A percentile compares a stretch with the other conserved stretches of the same genome.
phyloP scores from a whole-genome alignment of 306 rosid species.

The Sindora glabra region DNA sequence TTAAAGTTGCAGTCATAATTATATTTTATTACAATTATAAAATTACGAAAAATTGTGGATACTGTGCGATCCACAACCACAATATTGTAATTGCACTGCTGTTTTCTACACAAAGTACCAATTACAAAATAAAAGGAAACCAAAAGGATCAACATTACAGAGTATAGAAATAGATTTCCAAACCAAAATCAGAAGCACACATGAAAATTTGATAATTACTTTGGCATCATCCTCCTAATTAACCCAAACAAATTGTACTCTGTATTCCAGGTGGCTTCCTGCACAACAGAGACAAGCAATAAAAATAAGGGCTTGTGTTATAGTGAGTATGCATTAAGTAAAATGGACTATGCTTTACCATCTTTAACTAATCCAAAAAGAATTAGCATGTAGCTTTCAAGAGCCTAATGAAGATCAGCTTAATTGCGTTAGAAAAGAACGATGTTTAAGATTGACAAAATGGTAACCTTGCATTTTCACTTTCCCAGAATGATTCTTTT shows the following conservation, averaged over 20 bases:
- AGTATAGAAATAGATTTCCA: constrained; percentile 6
- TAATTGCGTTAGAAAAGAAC: too few relatives aligned
- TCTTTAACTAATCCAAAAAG: constrained; percentile 87
- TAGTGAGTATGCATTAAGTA: constrained; percentile 13
- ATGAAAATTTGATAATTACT: constrained; percentile 25
- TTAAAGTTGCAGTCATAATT: too few relatives aligned
- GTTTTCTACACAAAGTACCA: constrained; percentile 65
- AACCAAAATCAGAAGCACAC: not conserved
- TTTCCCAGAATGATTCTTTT: too few relatives aligned
- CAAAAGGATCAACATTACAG: not conserved
- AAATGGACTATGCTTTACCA: constrained; percentile 39
- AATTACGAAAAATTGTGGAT: too few relatives aligned
- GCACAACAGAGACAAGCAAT: constrained; percentile 25
- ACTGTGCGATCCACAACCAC: too few relatives aligned
- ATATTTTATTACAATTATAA: too few relatives aligned
- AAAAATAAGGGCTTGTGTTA: constrained; percentile 11
- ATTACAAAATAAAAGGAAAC: not conserved
- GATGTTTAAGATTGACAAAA: too few relatives aligned
- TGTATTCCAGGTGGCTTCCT: constrained; percentile 91
- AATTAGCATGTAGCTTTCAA: constrained; percentile 91
- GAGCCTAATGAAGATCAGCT: constrained; percentile 91
- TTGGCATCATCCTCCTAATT: constrained; percentile 91
- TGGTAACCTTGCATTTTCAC: too few relatives aligned
- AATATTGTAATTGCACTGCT: too few relatives aligned
- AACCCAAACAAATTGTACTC: constrained; percentile 82